phyloP scores from a whole-genome alignment of 805 yeast species.

The Cyberlindnera maclurae region DNA sequence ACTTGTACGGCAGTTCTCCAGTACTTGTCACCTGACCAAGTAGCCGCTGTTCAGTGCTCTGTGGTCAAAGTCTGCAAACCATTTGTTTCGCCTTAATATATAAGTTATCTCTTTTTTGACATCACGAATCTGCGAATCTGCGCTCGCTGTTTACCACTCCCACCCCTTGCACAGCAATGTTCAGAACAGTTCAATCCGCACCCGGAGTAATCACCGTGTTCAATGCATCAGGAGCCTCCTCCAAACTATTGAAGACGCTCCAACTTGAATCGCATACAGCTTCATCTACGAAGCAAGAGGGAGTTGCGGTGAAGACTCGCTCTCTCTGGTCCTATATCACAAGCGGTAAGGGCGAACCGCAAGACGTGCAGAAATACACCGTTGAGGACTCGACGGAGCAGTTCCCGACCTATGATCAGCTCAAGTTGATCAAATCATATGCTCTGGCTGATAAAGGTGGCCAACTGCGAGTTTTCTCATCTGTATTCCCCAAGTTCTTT shows the following conservation, averaged over 20 bases:
- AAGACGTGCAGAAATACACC: slow-evolving; percentile 3
- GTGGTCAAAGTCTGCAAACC: no score
- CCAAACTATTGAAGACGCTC: slow-evolving; percentile 5
- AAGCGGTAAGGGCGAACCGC: slow-evolving; percentile 10
- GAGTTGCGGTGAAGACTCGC: slow-evolving; percentile 1
- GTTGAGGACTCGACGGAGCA: slow-evolving; percentile 9
- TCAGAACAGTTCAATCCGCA: slow-evolving; percentile 36
- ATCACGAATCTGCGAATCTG: no score
- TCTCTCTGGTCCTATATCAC: slow-evolving; percentile 16
- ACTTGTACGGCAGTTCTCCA: no score
- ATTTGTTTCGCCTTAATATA: no score
- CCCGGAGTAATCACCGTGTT: slow-evolving; percentile 43
- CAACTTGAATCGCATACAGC: slow-evolving; percentile 5
- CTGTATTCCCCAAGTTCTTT: slow-evolving; percentile 19
- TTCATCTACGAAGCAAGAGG: slow-evolving; percentile 7
- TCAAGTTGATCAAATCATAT: slow-evolving; percentile 16
- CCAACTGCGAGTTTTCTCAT: slow-evolving; percentile 11
- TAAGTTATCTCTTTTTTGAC: no score
- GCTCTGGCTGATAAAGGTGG: background rate
- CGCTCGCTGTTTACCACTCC: no score
- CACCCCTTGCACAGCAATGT: slow-evolving; percentile 35
- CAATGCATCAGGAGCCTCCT: slow-evolving; percentile 18
- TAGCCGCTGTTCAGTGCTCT: no score
- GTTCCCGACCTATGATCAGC: slow-evolving; percentile 23
- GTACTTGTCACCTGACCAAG: no score